These are phyloP conservation scores for Saccharomycopsis fermentans DNA, from an alignment of 805 yeast genomes.

Conservation along the genomic window DNA sequence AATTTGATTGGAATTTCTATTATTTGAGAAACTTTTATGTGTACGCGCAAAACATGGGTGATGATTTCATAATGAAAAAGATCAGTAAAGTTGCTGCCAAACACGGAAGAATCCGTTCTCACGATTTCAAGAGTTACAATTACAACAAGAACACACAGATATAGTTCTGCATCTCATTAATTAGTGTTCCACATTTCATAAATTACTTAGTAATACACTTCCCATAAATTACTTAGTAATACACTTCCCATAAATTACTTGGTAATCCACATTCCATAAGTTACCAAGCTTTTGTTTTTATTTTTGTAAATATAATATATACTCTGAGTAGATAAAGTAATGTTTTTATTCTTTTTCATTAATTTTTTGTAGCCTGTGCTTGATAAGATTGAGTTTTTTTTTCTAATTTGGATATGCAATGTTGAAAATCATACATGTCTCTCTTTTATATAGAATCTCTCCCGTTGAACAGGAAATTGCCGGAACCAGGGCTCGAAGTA, in stretches of 20 bases:
- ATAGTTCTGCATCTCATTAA: no score
- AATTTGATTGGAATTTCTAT: conserved; percentile 56
- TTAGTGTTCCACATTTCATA: no score
- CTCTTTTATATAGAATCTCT: no score
- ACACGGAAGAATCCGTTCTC: neutral
- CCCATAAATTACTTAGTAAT: no score
- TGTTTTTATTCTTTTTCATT: no score
- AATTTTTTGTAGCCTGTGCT: neutral
- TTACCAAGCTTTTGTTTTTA: no score
- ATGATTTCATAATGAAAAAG: conserved; percentile 5
- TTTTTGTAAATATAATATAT: no score
- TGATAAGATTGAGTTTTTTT: no score
- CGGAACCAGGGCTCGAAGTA: neutral
- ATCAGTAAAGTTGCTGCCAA: conserved; percentile 6
- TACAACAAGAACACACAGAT: neutral
- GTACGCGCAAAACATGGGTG: conserved; percentile 16
- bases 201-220: no score
- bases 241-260: no score
- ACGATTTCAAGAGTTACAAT: neutral
- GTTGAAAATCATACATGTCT: neutral
- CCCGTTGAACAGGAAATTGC: no score
- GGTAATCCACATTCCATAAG: no score
- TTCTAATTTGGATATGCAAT: neutral
- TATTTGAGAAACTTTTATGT: conserved; percentile 13
- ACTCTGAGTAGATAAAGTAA: neutral